A percentile compares a stretch with the other conserved stretches of the same genome.
phyloP scores from a whole-genome alignment of 208 protist species.

The Trypanosoma rangeli region DNA sequence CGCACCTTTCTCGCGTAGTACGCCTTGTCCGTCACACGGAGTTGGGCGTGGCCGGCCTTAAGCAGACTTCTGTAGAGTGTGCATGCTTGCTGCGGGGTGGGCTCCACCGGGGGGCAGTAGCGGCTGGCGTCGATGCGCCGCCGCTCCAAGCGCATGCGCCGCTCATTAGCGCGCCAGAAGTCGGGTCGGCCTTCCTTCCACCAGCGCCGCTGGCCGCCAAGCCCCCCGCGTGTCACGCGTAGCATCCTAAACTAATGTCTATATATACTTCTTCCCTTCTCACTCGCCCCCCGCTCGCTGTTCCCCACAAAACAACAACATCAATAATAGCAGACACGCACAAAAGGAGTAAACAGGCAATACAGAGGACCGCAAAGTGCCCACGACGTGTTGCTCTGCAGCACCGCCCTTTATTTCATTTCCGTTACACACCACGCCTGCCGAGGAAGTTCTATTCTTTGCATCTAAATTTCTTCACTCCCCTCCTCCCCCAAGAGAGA shows the following conservation, averaged over 20 bases:
- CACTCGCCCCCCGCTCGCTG: too few relatives aligned
- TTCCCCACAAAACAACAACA: too few relatives aligned
- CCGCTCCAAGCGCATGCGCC: constrained; percentile 58
- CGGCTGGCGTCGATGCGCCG: constrained; percentile 53
- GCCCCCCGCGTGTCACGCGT: constrained; percentile 14
- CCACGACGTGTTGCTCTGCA: not conserved
- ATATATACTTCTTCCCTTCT: not conserved
- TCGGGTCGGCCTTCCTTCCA: constrained; percentile 77
- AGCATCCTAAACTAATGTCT: constrained; percentile 24
- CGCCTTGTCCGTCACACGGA: constrained; percentile 74
- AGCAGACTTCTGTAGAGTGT: constrained; percentile 72
- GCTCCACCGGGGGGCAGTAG: constrained; percentile 65
- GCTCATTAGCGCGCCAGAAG: constrained; percentile 66
- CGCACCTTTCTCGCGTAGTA: constrained; percentile 75
- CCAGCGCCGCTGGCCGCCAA: constrained; percentile 51
- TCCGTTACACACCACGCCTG: too few relatives aligned
- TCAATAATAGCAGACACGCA: not conserved
- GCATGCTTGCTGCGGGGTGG: constrained; percentile 60
- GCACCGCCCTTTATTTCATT: not conserved
- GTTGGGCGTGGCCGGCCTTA: constrained; percentile 43
- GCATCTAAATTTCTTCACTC: constrained; percentile 5
- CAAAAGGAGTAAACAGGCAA: not conserved
- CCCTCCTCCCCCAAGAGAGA: not conserved
- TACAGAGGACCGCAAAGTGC: not conserved
- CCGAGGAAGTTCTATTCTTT: not conserved